Evolutionary conservation across 1,284 basidiomycete species (phyloP).

Genomic region (Tilletia caries): DNA sequence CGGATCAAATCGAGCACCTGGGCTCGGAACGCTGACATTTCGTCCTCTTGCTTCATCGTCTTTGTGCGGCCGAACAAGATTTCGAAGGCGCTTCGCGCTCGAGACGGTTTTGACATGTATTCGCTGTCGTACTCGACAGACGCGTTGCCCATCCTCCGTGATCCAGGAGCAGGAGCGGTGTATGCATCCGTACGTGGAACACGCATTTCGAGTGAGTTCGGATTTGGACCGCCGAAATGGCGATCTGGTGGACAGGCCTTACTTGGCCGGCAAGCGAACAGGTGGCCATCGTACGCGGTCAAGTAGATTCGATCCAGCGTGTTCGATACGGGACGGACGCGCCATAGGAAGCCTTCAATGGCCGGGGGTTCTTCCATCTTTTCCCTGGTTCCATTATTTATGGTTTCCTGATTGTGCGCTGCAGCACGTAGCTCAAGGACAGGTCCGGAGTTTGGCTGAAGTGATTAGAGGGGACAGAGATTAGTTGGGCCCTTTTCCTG

Average conservation of each 20-base stretch:
- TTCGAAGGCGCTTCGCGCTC: conserved; percentile 20
- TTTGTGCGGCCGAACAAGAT: conserved; percentile 29
- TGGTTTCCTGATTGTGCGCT: conserved; percentile 64
- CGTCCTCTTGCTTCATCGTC: conserved; percentile 36
- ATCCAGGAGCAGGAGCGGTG: not conserved
- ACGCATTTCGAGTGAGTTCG: conserved; percentile 27
- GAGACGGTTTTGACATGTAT: not conserved
- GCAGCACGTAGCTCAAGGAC: conserved; percentile 70
- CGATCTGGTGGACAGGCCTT: conserved; percentile 68
- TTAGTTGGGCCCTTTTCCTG: too few species aligned
- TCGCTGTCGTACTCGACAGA: conserved; percentile 1
- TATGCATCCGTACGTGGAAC: conserved; percentile 24
- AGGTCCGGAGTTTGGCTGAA: conserved; percentile 57
- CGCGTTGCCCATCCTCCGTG: not conserved
- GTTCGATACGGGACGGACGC: conserved; percentile 66
- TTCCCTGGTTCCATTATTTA: conserved; percentile 62
- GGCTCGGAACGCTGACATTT: conserved; percentile 52
- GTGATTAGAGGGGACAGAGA: conserved; percentile 49
- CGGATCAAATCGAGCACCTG: conserved; percentile 39
- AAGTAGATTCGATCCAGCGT: conserved; percentile 67
- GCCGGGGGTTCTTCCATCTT: conserved; percentile 67
- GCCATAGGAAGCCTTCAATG: conserved; percentile 72
- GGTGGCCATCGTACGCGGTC: conserved; percentile 67
- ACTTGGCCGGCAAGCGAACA: conserved; percentile 64
- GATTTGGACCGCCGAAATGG: conserved; percentile 41